Evolutionary conservation across 208 protist genomes (phyloP), one percentile per base, ranked within the genome.

Genomic region (Naegleria lovaniensis): DNA sequence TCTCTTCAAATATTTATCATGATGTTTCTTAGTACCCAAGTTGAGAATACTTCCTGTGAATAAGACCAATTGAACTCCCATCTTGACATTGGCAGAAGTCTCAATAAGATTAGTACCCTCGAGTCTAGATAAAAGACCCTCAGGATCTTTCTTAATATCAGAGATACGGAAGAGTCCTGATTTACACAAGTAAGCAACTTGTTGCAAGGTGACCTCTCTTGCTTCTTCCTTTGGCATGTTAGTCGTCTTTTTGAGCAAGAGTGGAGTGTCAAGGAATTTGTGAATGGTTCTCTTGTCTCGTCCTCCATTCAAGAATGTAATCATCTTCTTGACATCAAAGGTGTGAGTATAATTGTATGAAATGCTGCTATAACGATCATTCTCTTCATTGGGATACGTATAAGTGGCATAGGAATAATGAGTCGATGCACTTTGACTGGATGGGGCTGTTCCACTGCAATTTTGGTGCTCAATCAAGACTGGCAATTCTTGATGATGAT

Each of bases 21-120:
- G 88, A 52, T 59, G 75, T 43, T 85, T 48, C 15, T 25, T 59
- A n/a, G 55, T 67, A 22, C 75, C 67, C 75, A 90, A n/a, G 38
- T 90, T 90, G 15, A 90, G 67, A 16, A 90, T 59, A 33, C 29
- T 43, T 59, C 88, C 88, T 36, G 29, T 41, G 39, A 83, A 90
- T 25, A 90, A n/a, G 29, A 40, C 67, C 15, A 51, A 67, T 38
- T 90, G 88, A 29, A 90, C 88, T 36, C 75, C 88, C 29, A 90
- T 9, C 36, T 90, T 90, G 1, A 90, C 55, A 67, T 67, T 67
- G 22, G 19, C 1, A 29, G 43, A 55, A n/a, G 83, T n/a, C 16
- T 87, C 43, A 87, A 87, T 51, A 0, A 87, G 13, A 67, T 29
- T 29, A 67, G 55, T 67, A 19, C 22, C 22, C 19, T 67, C 55